Base-by-base conservation (phyloP, 306 rosid species). In the Rubus idaeus region DNA sequence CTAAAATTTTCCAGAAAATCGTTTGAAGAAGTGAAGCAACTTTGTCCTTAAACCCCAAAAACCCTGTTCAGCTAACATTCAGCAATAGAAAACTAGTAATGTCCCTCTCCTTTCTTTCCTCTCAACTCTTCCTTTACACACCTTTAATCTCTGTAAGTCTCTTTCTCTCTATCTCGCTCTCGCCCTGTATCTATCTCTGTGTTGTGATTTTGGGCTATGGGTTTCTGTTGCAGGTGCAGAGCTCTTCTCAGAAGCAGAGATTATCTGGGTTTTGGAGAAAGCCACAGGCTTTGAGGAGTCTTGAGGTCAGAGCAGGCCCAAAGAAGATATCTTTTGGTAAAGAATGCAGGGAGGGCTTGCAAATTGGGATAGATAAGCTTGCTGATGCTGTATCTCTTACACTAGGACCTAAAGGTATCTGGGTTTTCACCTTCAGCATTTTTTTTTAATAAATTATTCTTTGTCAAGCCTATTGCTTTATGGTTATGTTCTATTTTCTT, bases 371-470 rank as follows among this genome's bases (percentile, higher is more conserved):
- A 74, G 98, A 94, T 84, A 92, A 94, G 86, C 91, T 92, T 46
- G 97, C 97, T 20, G 96, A 91, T 82, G 98, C 97, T 62, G 98
- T 94, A 41, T 92, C 97, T 76, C 86, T 94, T n/a, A 94, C 98
- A 44, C 71, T 94, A 42, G 98, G 98, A 77, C 98, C 98, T 70
- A 91, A 80, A 92, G 98, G 98, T 94, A 30, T 75, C 5, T 79
- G 71, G 26, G 35, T 21, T 71, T 68, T 40, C 7, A 4, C 73
- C 10, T 70, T 18, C 41, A 20, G 55, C 16, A 13, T n/a, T 61
- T 72, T 68, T 14, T 68, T 78, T 66, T 50, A 61, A 23, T 23
- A 30, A 30, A 65, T 77, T n/a, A 18, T 77, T 67, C 55, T 46
- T 53, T 41, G 67, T 10, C 70, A 57, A 23, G 6, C 40, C 0